These are phyloP conservation scores for Colletotrichum tabaci DNA, from an alignment of 2,329 filamentous ascomycete genomes.

Conservation along the genomic window DNA sequence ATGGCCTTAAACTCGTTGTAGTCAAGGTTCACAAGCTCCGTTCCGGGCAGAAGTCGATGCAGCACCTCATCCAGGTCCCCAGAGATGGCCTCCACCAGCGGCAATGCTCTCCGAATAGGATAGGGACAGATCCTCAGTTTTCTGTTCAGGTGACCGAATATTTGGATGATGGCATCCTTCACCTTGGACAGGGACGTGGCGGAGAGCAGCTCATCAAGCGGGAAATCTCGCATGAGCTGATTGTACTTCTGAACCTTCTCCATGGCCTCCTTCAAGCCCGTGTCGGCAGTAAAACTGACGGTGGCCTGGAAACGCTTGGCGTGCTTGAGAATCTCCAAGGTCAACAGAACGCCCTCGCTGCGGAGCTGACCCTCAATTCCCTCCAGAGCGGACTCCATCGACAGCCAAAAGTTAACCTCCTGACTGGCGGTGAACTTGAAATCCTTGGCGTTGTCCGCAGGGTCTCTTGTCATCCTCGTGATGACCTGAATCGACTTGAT, in stretches of 20 bases:
- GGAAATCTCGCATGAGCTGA: slow-evolving; percentile 98
- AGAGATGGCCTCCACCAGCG: slow-evolving; percentile 97
- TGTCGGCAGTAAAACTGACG: slow-evolving; percentile 96
- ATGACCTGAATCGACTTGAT: slow-evolving; percentile 98
- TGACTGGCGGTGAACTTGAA: slow-evolving; percentile 83
- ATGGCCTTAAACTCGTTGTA: slow-evolving; percentile 90
- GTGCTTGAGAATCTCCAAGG: slow-evolving; percentile 94
- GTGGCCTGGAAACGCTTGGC: slow-evolving; percentile 98
- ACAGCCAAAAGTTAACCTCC: slow-evolving; percentile 99
- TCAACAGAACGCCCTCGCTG: slow-evolving; percentile 90
- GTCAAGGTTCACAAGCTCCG: slow-evolving; percentile 90
- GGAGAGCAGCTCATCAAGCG: slow-evolving; percentile 92
- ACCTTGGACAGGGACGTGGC: slow-evolving; percentile 91
- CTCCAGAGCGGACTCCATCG: slow-evolving; percentile 94
- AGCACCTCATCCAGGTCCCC: slow-evolving; percentile 90
- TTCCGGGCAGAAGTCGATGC: slow-evolving; percentile 87
- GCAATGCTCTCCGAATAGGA: slow-evolving; percentile 89
- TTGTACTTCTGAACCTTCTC: slow-evolving; percentile 99
- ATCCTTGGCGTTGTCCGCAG: slow-evolving; percentile 70
- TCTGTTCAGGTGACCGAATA: slow-evolving; percentile 97
- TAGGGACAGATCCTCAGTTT: slow-evolving; percentile 98
- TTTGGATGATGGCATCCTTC: slow-evolving; percentile 88
- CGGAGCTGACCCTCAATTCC: slow-evolving; percentile 90
- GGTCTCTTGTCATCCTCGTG: slow-evolving; percentile 93
- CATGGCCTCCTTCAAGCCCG: slow-evolving; percentile 94